Base-by-base conservation (phyloP, 2,329 filamentous ascomycete species). In the Coccinonectria pachysandricola region DNA sequence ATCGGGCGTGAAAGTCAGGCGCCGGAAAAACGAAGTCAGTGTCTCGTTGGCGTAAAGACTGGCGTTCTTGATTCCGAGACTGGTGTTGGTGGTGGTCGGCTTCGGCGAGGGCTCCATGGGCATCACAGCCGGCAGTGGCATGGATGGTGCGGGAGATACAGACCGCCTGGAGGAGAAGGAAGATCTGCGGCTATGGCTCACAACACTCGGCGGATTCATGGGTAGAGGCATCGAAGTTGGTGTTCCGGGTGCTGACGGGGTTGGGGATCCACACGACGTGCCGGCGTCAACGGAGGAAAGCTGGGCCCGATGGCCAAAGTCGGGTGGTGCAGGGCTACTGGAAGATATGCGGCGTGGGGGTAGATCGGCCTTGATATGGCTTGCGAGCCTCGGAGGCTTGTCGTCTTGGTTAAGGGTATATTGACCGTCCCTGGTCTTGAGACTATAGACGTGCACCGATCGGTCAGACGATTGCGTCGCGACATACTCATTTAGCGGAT, bases 401-500 rank as follows among this genome's bases (percentile, higher is more conserved):
- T 75, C 71, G 32, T 74, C 65, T 31, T 68, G 64, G 29, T 59
- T 66, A 26, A 98, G 65, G 0, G 85, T 86, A 50, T 94, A 94
- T 43, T 93, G 85, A 15, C 91, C 91, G 46, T 98, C 91, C 50
- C 96, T 98, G 12, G 83, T 94, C 62, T 85, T 93, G 37, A 98
- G 64, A 1, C 82, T 88, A 60, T 98, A 98, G 41, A 98, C 91
- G 55, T 98, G 92, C 9, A 96, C 88, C 2, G 91, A 95, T 50
- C 91, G 80, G 59, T 98, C 91, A 5, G 91, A 98, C 6, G 91
- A 98, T 52, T 98, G 91, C 2, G 91, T 98, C 19, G 91, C 91
- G 34, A 98, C 87, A 54, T 87, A 98, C 59, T 98, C 91, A 59
- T 96, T 96, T 30, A 95, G 61, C 13, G 91, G 92, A 60, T 98